phyloP scores from a whole-genome alignment of 2,329 filamentous ascomycete genomes.

The Clathrospora elynae region DNA sequence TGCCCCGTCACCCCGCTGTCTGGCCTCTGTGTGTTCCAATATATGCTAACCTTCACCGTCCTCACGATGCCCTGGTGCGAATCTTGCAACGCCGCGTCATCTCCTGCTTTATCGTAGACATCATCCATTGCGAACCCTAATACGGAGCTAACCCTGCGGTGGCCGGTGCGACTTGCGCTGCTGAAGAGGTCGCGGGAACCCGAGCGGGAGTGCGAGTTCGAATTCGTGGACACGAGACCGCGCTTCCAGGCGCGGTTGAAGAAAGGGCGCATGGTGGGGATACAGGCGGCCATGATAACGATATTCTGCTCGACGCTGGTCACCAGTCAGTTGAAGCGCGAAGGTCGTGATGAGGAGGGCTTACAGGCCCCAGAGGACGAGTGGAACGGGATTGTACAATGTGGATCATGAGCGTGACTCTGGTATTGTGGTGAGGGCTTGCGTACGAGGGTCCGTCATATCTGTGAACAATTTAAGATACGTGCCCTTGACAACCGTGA shows the following conservation, averaged over 20 bases:
- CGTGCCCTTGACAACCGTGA: conserved; percentile 12
- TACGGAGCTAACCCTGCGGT: too few relatives aligned
- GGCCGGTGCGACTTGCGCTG: too few relatives aligned
- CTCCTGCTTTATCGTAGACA: too few relatives aligned
- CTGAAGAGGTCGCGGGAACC: too few relatives aligned
- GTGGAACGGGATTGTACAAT: conserved; percentile 9
- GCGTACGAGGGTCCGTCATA: conserved; percentile 3
- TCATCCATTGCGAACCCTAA: too few relatives aligned
- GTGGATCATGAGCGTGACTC: neutral
- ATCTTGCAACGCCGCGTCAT: too few relatives aligned
- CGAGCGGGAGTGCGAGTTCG: too few relatives aligned
- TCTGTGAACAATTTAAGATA: conserved; percentile 12
- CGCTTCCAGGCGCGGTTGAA: conserved; percentile 11
- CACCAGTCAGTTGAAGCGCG: neutral
- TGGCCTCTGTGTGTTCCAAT: too few relatives aligned
- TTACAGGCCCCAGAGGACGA: conserved; percentile 13
- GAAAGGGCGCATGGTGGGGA: conserved; percentile 16
- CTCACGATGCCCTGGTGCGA: too few relatives aligned
- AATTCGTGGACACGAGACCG: neutral
- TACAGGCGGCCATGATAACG: conserved; percentile 17
- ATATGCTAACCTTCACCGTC: too few relatives aligned
- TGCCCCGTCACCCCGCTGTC: too few relatives aligned
- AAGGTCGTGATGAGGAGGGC: neutral
- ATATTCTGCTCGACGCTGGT: conserved; percentile 15
- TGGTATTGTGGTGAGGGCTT: neutral